phyloP scores from a whole-genome alignment of 305 asterid genomes.

The Plantago lanceolata region DNA sequence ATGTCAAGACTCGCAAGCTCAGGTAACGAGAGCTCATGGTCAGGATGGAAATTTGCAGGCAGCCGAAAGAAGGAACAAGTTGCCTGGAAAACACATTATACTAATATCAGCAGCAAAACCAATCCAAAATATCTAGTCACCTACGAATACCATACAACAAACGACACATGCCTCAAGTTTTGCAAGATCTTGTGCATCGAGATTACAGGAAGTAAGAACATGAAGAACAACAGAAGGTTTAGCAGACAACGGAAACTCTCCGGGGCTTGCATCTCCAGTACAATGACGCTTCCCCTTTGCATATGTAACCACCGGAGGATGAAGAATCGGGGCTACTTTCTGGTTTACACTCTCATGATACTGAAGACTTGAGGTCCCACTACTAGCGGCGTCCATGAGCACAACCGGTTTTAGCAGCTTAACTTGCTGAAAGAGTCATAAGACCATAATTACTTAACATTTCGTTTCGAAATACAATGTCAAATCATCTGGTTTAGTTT shows the following conservation, averaged over 20 bases:
- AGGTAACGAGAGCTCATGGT: conserved; percentile 69
- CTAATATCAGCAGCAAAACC: background rate
- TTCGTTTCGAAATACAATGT: background rate
- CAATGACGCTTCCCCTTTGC: conserved; percentile 67
- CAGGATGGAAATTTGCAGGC: conserved; percentile 82
- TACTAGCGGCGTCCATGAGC: conserved; percentile 88
- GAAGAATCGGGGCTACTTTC: conserved; percentile 38
- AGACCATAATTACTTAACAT: background rate
- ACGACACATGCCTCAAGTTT: conserved; percentile 79
- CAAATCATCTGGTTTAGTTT: no score
- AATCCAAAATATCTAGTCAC: background rate
- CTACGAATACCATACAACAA: conserved; percentile 14
- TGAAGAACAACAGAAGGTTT: conserved; percentile 87
- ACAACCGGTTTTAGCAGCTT: conserved; percentile 34
- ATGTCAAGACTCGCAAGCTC: conserved; percentile 97
- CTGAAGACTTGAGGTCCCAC: conserved; percentile 71
- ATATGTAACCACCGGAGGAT: conserved; percentile 36
- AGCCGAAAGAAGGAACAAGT: conserved; percentile 85
- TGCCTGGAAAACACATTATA: conserved; percentile 46
- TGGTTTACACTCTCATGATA: conserved; percentile 62
- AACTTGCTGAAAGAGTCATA: conserved; percentile 25
- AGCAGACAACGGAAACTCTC: conserved; percentile 90
- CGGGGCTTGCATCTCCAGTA: conserved; percentile 66
- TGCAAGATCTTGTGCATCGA: conserved; percentile 86
- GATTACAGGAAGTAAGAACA: conserved; percentile 75